phyloP scores from a whole-genome alignment of 2,329 filamentous ascomycete species.

The Apiospora kogelbergensis region DNA sequence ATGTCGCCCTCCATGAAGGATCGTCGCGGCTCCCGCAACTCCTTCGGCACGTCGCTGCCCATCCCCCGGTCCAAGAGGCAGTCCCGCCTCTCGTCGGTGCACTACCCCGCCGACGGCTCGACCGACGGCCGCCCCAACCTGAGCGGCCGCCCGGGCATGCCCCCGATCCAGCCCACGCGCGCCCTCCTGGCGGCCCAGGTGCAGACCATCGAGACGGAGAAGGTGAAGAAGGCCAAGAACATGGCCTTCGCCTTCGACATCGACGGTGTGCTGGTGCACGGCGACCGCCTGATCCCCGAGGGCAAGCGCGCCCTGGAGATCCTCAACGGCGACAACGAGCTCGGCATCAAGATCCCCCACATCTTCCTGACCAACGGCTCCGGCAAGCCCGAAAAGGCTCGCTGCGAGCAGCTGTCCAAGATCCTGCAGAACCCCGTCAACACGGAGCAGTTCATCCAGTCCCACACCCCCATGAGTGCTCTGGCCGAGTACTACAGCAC shows the following conservation, averaged over 20 bases:
- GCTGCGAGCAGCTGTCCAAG: slow-evolving; percentile 65
- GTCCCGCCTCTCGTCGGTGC: slow-evolving; percentile 65
- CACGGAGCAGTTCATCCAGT: slow-evolving; percentile 75
- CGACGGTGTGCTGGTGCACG: slow-evolving; percentile 74
- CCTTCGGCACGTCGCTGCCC: slow-evolving; percentile 70
- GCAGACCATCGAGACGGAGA: slow-evolving; percentile 65
- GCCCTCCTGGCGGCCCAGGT: slow-evolving; percentile 70
- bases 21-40: slow-evolving; percentile 70
- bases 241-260: slow-evolving; percentile 83
- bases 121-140: slow-evolving; percentile 36
- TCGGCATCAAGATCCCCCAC: slow-evolving; percentile 75
- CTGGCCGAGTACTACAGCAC: slow-evolving; percentile 75
- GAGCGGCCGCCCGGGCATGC: slow-evolving; percentile 53
- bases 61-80: slow-evolving; percentile 71
- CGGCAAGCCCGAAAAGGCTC: slow-evolving; percentile 66
- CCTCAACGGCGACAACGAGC: slow-evolving; percentile 73
- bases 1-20: slow-evolving; percentile 67
- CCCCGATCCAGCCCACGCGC: slow-evolving; percentile 58
- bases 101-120: slow-evolving; percentile 40
- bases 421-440: slow-evolving; percentile 66
- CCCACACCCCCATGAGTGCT: slow-evolving; percentile 75
- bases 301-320: slow-evolving; percentile 66
- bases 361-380: slow-evolving; percentile 76
- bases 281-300: slow-evolving; percentile 68
- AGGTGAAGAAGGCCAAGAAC: slow-evolving; percentile 70